A percentile compares a stretch with the other conserved stretches of the same genome.
These are phyloP conservation scores for Linum lewisii DNA, from an alignment of 345 rosid genomes.

Conservation along the genomic window DNA sequence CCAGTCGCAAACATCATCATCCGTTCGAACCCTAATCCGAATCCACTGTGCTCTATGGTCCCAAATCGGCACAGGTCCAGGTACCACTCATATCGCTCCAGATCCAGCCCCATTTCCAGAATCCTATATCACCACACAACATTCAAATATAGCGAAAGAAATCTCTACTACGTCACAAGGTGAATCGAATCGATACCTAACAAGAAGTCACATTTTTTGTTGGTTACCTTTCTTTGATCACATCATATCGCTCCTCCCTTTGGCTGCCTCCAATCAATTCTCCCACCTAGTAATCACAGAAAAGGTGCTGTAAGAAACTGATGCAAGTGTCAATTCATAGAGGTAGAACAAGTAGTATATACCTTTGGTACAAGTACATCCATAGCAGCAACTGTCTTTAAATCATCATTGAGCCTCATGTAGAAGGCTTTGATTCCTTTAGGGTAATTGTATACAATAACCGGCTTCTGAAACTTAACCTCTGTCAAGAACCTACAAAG, in stretches of 20 bases:
- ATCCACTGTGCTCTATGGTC: not conserved
- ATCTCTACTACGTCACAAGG: too few species aligned
- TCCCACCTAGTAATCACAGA: not conserved
- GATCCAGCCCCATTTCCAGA: not conserved
- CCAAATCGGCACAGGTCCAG: not conserved
- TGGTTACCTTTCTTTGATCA: not conserved
- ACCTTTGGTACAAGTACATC: not conserved
- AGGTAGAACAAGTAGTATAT: too few species aligned
- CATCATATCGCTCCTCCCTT: not conserved
- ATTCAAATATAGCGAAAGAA: too few species aligned
- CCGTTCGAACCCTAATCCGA: not conserved
- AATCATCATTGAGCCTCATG: not conserved
- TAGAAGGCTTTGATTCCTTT: not conserved
- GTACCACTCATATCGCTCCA: not conserved
- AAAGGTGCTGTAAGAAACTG: too few species aligned
- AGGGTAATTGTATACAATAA: not conserved
- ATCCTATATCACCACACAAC: not conserved
- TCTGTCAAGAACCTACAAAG: not conserved
- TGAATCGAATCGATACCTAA: too few species aligned
- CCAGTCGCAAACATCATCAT: not conserved
- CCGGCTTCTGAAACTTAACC: not conserved
- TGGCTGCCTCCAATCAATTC: not conserved
- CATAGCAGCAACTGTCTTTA: not conserved
- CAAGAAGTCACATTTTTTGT: too few species aligned
- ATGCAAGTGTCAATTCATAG: too few species aligned